A percentile compares a stretch with the other conserved stretches of the same genome.
These are phyloP conservation scores for Hymenochaete sp. DNA, from an alignment of 1,284 basidiomycete species.

Conservation along the genomic window DNA sequence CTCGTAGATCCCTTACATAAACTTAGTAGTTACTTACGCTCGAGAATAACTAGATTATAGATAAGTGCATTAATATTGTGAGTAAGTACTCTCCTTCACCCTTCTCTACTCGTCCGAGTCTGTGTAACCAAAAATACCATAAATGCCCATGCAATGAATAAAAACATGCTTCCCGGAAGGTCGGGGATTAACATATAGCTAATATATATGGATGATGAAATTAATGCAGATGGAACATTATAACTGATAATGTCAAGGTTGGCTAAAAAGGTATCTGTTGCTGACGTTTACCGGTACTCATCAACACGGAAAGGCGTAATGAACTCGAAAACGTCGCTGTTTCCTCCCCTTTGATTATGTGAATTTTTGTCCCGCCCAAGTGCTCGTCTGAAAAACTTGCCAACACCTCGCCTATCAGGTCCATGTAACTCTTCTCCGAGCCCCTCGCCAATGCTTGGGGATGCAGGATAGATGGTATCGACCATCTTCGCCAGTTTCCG, in stretches of 20 bases:
- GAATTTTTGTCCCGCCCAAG: conserved; percentile 45
- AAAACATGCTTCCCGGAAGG: too few relatives aligned
- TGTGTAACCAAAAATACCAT: too few relatives aligned
- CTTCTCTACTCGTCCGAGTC: too few relatives aligned
- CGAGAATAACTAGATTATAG: too few relatives aligned
- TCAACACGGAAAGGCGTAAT: conserved; percentile 61
- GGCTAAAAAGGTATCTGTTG: too few relatives aligned
- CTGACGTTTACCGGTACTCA: conserved; percentile 25
- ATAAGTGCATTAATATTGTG: too few relatives aligned
- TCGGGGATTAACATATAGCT: too few relatives aligned
- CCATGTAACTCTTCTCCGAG: conserved; percentile 7
- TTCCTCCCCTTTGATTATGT: conserved; percentile 37
- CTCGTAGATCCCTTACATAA: too few relatives aligned
- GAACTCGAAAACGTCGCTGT: conserved; percentile 68
- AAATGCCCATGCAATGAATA: too few relatives aligned
- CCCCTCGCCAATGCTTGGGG: conserved; percentile 7
- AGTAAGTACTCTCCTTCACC: too few relatives aligned
- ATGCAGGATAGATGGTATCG: conserved; percentile 47
- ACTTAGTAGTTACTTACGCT: too few relatives aligned
- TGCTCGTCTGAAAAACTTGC: conserved; percentile 49
- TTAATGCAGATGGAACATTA: background rate
- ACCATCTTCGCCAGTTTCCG: conserved; percentile 61
- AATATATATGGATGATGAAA: too few relatives aligned
- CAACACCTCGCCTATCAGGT: conserved; percentile 30
- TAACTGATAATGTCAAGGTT: background rate